phyloP scores from a whole-genome alignment of 75 land plant genomes.

The Pseudotsuga menziesii region DNA sequence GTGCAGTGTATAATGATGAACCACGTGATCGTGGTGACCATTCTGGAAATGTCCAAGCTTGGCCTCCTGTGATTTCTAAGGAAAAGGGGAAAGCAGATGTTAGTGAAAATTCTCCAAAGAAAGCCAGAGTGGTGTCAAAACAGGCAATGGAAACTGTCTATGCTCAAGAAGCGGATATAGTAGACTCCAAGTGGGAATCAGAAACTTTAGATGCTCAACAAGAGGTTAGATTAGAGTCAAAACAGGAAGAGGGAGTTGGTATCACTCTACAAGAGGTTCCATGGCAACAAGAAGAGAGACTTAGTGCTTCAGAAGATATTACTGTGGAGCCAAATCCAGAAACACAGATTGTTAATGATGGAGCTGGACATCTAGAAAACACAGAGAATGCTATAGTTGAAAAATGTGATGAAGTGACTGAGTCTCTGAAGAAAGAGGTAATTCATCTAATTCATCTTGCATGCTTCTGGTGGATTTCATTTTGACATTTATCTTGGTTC shows the following conservation, averaged over 20 bases:
- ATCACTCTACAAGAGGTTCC: not conserved
- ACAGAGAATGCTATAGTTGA: conserved; percentile 1
- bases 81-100: not conserved
- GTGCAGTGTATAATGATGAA: conserved; percentile 7
- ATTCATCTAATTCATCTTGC: not conserved
- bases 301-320: not conserved
- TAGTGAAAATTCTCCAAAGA: not conserved
- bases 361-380: conserved; percentile 4
- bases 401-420: not conserved
- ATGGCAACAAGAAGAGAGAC: not conserved
- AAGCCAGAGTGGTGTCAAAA: not conserved
- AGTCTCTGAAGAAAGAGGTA: conserved; percentile 13
- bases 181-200: conserved; percentile 4
- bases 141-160: not conserved
- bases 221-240: conserved; percentile 9
- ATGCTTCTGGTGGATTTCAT: not conserved
- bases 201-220: not conserved
- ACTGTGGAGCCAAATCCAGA: not conserved
- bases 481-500: not conserved
- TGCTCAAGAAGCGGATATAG: not conserved
- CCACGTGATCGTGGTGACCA: not conserved
- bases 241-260: conserved; percentile 8
- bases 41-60: not conserved
- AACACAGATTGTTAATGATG: not conserved
- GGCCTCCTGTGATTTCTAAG: not conserved